phyloP scores from a whole-genome alignment of 345 rosid genomes.

The Boechera stricta region DNA sequence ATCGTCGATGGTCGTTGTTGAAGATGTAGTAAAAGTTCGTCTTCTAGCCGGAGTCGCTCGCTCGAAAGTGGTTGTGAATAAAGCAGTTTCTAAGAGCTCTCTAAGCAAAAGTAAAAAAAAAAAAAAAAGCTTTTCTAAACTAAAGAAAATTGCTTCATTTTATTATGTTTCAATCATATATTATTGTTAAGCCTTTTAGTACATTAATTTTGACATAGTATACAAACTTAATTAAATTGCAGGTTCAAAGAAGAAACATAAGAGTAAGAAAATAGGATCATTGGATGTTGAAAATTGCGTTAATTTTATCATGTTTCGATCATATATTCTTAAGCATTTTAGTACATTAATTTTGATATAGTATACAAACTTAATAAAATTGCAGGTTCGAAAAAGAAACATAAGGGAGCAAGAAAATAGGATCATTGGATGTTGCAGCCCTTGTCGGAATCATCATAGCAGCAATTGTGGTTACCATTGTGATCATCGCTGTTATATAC shows the following conservation, averaged over 20 bases:
- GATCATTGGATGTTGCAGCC: not conserved
- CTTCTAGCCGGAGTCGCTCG: conserved; percentile 8
- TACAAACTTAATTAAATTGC: conserved; percentile 1
- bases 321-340: not conserved
- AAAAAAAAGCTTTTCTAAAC: not conserved
- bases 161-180: not conserved
- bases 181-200: conserved; percentile 1
- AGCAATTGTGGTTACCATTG: not conserved
- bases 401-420: not conserved
- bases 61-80: conserved; percentile 16
- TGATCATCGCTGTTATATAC: not conserved
- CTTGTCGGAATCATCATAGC: not conserved
- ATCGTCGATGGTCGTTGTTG: not conserved
- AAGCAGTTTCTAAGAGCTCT: not conserved
- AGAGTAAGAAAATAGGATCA: not conserved
- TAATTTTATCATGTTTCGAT: not conserved
- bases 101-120: conserved; percentile 1
- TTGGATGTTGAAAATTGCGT: not conserved
- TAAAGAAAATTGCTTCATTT: not conserved
- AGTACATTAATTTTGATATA: not conserved
- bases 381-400: conserved; percentile 18
- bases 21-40: not conserved
- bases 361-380: not conserved
- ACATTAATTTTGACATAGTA: not conserved
- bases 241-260: conserved; percentile 3